phyloP scores from a whole-genome alignment of 805 yeast genomes.

The Candida sanyiensis region DNA sequence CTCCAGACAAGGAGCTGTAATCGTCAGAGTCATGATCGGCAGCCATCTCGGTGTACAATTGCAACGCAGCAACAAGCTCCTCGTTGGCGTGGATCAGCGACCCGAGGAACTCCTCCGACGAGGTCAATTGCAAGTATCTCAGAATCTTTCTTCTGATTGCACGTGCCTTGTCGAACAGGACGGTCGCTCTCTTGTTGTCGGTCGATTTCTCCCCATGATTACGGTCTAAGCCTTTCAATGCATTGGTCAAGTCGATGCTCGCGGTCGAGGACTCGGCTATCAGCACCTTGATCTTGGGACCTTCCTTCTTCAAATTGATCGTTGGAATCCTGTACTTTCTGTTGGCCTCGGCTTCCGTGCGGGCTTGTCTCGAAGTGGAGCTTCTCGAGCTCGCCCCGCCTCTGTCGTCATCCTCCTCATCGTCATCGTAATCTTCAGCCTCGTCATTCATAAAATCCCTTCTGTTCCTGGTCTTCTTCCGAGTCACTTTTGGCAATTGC shows the following conservation, averaged over 20 bases:
- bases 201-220: slow-evolving; percentile 48
- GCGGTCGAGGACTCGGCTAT: slow-evolving; percentile 74
- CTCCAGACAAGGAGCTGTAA: slow-evolving; percentile 31
- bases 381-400: neutral
- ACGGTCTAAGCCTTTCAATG: slow-evolving; percentile 38
- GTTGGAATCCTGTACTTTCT: slow-evolving; percentile 56
- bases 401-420: slow-evolving; percentile 9
- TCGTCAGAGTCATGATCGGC: slow-evolving; percentile 38
- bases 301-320: slow-evolving; percentile 62
- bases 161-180: slow-evolving; percentile 69
- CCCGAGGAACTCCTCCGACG: slow-evolving; percentile 85
- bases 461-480: slow-evolving; percentile 18
- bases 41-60: slow-evolving; percentile 56
- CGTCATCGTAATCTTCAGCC: slow-evolving; percentile 34
- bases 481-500: slow-evolving; percentile 34
- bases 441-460: slow-evolving; percentile 45
- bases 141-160: slow-evolving; percentile 70
- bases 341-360: slow-evolving; percentile 31
- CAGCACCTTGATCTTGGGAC: slow-evolving; percentile 60
- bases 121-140: slow-evolving; percentile 76
- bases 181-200: slow-evolving; percentile 56
- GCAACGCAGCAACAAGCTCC: slow-evolving; percentile 70
- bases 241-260: slow-evolving; percentile 63
- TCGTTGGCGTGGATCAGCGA: slow-evolving; percentile 85
- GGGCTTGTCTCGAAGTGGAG: slow-evolving; percentile 1